Percentiles rank a stretch among this genome's conserved stretches.
Evolutionary conservation across 1,284 basidiomycete species (phyloP).

Genomic region (Erythrobasidium hasegawianum): DNA sequence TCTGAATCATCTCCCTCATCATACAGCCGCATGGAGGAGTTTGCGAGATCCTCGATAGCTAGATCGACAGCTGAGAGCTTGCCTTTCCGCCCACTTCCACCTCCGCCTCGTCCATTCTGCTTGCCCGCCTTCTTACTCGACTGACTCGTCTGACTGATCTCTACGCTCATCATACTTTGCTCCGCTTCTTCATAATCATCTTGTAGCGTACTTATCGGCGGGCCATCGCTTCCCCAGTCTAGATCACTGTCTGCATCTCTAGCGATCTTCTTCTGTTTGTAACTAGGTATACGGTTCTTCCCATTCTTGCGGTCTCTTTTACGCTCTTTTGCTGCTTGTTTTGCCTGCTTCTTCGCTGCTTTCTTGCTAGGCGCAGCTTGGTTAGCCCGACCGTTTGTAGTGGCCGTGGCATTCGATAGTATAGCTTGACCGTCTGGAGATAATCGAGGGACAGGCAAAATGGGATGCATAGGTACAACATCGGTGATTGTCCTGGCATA

Average conservation of each 20-base stretch:
- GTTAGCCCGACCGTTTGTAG: neutral
- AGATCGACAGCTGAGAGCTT: slow-evolving; percentile 4
- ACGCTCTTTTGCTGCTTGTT: slow-evolving; percentile 11
- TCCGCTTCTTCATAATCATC: slow-evolving; percentile 1
- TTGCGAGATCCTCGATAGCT: slow-evolving; percentile 5
- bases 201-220: neutral
- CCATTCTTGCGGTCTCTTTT: slow-evolving; percentile 13
- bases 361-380: neutral
- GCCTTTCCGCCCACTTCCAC: neutral
- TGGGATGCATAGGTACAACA: too few relatives aligned
- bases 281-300: neutral
- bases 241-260: slow-evolving; percentile 1
- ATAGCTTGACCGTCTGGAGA: too few relatives aligned
- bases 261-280: slow-evolving; percentile 1
- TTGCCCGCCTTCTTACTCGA: neutral
- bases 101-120: too few relatives aligned
- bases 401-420: neutral
- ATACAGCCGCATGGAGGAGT: neutral
- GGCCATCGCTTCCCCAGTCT: slow-evolving; percentile 9
- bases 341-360: slow-evolving; percentile 9
- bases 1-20: slow-evolving; percentile 3
- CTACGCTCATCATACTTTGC: neutral
- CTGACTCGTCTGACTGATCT: neutral
- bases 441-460: too few relatives aligned
- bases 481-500: too few relatives aligned